A percentile compares a stretch with the other conserved stretches of the same genome.
Conservation (phyloP, 306 rosid genomes). For the Malus asiatica region DNA sequence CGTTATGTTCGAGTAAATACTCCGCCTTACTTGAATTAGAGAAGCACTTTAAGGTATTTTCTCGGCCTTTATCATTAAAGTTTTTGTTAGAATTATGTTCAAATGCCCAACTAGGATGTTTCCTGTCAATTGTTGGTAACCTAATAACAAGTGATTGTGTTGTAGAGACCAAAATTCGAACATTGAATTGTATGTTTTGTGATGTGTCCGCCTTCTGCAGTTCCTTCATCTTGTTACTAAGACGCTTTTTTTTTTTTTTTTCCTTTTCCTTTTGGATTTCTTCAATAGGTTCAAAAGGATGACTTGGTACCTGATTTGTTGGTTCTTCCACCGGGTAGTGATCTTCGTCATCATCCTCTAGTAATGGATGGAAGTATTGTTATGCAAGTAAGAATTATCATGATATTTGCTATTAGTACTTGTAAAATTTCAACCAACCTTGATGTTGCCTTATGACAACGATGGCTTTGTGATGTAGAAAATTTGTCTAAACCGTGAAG, state of each 20-base stretch:
- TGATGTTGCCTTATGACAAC: not conserved
- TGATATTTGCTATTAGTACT: not conserved
- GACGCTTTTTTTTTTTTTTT: not conserved
- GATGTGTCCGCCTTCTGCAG: not conserved
- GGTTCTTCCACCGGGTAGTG: slow-evolving; percentile 76
- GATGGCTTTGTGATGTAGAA: too few species aligned
- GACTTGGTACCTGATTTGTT: slow-evolving; percentile 70
- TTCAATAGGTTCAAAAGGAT: slow-evolving; percentile 66
- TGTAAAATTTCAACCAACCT: not conserved
- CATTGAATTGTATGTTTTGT: not conserved
- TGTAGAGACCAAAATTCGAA: not conserved
- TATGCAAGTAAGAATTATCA: slow-evolving; percentile 59
- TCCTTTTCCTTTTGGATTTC: not conserved
- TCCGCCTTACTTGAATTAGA: slow-evolving; percentile 53
- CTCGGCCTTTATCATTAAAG: not conserved
- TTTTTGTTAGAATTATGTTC: not conserved
- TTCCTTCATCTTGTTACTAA: not conserved
- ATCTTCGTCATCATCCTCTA: slow-evolving; percentile 79
- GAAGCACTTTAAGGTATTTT: slow-evolving; percentile 47
- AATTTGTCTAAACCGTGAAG: not conserved
- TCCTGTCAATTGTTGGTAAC: not conserved
- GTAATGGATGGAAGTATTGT: slow-evolving; percentile 71
- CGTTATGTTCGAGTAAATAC: slow-evolving; percentile 90
- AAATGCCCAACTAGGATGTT: not conserved
- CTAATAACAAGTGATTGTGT: not conserved